phyloP scores from a whole-genome alignment of 148 eudicot species.

The Rhododendron ferrugineum region DNA sequence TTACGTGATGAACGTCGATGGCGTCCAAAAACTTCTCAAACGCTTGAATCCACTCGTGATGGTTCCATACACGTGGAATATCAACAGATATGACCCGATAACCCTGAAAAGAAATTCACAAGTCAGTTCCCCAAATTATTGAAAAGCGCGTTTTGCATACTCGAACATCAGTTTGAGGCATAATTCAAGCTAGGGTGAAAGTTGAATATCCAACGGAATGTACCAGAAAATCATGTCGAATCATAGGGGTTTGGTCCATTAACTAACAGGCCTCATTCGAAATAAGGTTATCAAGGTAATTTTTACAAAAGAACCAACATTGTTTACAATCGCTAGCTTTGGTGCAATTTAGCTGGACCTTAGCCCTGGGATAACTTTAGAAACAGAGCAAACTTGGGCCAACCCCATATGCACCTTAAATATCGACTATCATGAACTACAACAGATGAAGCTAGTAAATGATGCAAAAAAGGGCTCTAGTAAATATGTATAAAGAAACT shows the following conservation, averaged over 20 bases:
- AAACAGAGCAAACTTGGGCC: background rate
- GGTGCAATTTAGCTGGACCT: background rate
- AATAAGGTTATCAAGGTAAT: background rate
- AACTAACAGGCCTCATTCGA: background rate
- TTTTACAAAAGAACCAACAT: background rate
- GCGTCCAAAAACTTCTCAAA: conserved; percentile 97
- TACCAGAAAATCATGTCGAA: background rate
- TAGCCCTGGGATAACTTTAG: background rate
- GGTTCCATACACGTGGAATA: conserved; percentile 92
- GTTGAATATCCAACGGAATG: background rate
- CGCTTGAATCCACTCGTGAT: conserved; percentile 90
- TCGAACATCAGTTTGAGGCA: background rate
- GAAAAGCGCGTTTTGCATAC: background rate
- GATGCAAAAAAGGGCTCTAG: background rate
- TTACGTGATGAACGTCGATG: conserved; percentile 94
- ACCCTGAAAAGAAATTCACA: conserved; percentile 54
- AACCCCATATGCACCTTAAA: background rate
- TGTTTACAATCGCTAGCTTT: background rate
- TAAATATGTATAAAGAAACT: background rate
- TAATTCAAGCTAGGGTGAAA: background rate
- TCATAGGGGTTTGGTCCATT: background rate
- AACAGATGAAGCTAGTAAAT: background rate
- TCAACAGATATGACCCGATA: conserved; percentile 92
- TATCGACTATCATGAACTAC: background rate
- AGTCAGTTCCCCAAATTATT: background rate